These are phyloP conservation scores for Arabis hirsuta DNA, from an alignment of 345 rosid genomes.

Conservation along the genomic window DNA sequence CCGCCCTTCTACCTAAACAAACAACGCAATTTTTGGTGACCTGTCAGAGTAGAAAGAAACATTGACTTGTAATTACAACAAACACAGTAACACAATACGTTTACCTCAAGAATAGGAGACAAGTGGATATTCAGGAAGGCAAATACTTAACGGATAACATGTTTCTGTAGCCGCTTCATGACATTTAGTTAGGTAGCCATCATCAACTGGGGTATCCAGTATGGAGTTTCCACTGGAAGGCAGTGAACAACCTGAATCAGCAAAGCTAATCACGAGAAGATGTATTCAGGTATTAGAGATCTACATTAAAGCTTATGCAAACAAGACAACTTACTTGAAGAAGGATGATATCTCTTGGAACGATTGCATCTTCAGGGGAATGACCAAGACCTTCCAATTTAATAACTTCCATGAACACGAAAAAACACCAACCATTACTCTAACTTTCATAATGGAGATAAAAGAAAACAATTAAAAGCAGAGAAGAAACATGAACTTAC, in stretches of 20 bases:
- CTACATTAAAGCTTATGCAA: neutral
- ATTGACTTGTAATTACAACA: conserved; percentile 26
- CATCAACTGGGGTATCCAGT: conserved; percentile 74
- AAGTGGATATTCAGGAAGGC: conserved; percentile 97
- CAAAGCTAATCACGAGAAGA: conserved; percentile 62
- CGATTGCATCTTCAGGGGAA: conserved; percentile 87
- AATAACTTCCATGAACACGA: conserved; percentile 84
- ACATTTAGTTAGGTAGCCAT: conserved; percentile 64
- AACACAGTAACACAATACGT: conserved; percentile 19
- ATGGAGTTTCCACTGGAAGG: conserved; percentile 59
- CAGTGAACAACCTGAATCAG: no score
- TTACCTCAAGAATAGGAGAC: conserved; percentile 92
- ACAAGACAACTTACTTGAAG: conserved; percentile 66
- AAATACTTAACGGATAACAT: conserved; percentile 89
- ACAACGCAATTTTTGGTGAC: conserved; percentile 64
- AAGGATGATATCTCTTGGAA: conserved; percentile 91
- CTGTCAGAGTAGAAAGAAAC: conserved; percentile 36
- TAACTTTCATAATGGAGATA: neutral
- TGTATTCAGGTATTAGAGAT: neutral
- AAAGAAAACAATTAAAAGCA: neutral
- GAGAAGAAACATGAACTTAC: conserved; percentile 46
- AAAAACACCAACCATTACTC: conserved; percentile 20
- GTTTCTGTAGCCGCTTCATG: conserved; percentile 89
- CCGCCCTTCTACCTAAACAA: conserved; percentile 71
- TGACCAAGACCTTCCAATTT: conserved; percentile 87